Percentiles rank a stretch among this genome's conserved stretches.
phyloP scores from a whole-genome alignment of 768 basidiomycete species.

The Galerina sulciceps region DNA sequence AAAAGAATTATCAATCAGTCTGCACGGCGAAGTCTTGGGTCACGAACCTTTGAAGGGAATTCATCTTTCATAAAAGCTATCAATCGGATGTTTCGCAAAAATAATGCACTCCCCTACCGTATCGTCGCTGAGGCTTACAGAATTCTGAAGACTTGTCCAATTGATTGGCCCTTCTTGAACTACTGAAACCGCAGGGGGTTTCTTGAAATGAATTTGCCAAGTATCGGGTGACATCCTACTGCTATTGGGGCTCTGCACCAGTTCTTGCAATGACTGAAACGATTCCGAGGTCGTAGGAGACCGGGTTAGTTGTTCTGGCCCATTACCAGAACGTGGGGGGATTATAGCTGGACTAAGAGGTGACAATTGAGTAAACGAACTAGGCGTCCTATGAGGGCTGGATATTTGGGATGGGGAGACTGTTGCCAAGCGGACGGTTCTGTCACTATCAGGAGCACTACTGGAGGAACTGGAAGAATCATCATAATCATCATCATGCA shows the following conservation, averaged over 20 bases:
- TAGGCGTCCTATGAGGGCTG: background rate
- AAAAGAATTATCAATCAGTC: background rate
- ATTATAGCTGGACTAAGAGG: background rate
- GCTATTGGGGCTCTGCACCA: background rate
- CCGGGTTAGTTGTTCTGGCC: background rate
- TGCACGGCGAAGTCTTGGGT: background rate
- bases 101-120: slow-evolving; percentile 33
- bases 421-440: slow-evolving; percentile 24
- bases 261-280: background rate
- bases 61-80: slow-evolving; percentile 17
- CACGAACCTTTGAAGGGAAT: slow-evolving; percentile 27
- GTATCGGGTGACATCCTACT: slow-evolving; percentile 21
- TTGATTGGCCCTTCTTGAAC: slow-evolving; percentile 24
- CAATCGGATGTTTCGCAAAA: background rate
- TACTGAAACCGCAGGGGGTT: slow-evolving; percentile 23
- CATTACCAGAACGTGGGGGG: background rate
- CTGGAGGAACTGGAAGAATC: slow-evolving; percentile 15
- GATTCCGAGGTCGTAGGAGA: background rate
- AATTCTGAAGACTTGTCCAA: slow-evolving; percentile 19
- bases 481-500: slow-evolving; percentile 24
- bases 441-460: slow-evolving; percentile 20
- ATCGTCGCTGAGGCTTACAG: slow-evolving; percentile 41
- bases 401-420: background rate
- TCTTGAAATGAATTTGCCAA: slow-evolving; percentile 46
- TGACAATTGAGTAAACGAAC: background rate